A percentile compares a stretch with the other conserved stretches of the same genome.
These are phyloP conservation scores for Benincasa hispida DNA, from an alignment of 306 rosid species.

Conservation along the genomic window DNA sequence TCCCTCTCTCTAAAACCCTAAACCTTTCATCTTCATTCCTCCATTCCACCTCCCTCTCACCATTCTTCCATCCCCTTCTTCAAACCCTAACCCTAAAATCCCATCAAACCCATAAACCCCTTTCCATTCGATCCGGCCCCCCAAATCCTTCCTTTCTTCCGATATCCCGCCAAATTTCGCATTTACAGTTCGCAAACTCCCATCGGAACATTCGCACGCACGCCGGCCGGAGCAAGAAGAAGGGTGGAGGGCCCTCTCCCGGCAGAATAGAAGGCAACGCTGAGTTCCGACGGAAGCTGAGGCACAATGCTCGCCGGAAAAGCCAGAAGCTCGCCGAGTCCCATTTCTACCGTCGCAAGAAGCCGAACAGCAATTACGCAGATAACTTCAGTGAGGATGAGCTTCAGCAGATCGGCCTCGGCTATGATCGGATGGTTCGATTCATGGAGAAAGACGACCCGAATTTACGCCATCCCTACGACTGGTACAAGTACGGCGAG, in stretches of 20 bases:
- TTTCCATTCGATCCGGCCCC: background rate
- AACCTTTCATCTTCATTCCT: slow-evolving; percentile 21
- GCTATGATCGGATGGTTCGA: slow-evolving; percentile 73
- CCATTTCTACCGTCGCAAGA: slow-evolving; percentile 54
- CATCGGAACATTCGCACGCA: slow-evolving; percentile 22
- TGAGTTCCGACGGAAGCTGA: slow-evolving; percentile 35
- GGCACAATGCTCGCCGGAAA: slow-evolving; percentile 41
- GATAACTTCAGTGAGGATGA: slow-evolving; percentile 71
- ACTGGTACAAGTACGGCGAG: slow-evolving; percentile 90
- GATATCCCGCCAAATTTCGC: slow-evolving; percentile 2
- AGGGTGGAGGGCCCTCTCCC: slow-evolving; percentile 29
- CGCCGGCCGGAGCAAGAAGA: slow-evolving; percentile 69
- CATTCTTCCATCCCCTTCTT: slow-evolving; percentile 22
- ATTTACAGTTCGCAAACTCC: background rate
- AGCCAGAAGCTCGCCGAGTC: slow-evolving; percentile 56
- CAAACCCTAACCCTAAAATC: slow-evolving; percentile 12
- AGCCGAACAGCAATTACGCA: slow-evolving; percentile 38
- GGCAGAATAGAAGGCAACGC: slow-evolving; percentile 53
- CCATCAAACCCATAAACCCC: background rate
- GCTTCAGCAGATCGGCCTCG: slow-evolving; percentile 74
- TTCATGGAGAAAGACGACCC: slow-evolving; percentile 93
- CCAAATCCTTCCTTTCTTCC: background rate
- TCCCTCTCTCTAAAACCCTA: slow-evolving; percentile 26
- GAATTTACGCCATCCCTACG: slow-evolving; percentile 61
- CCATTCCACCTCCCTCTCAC: slow-evolving; percentile 9